Percentiles rank a stretch among this genome's conserved stretches.
Conservation (phyloP, 306 rosid genomes). For the Sechiopsis laciniata region DNA sequence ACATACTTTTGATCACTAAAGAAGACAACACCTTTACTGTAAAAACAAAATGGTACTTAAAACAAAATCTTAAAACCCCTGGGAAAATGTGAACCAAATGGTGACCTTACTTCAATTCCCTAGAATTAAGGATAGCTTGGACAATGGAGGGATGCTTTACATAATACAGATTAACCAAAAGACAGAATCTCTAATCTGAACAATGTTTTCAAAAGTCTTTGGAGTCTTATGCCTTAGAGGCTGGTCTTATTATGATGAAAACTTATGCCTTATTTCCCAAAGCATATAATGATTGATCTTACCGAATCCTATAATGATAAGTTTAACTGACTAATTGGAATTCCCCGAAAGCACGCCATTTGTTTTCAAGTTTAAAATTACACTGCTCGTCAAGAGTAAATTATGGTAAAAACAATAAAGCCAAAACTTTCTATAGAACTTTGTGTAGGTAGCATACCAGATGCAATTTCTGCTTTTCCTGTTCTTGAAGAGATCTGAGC, state of each 20-base stretch:
- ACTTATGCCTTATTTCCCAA: neutral
- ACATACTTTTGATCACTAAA: too few relatives aligned
- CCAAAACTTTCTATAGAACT: neutral
- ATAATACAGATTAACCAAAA: neutral
- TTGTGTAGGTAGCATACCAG: conserved; percentile 43
- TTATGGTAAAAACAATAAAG: neutral
- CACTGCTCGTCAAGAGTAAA: neutral
- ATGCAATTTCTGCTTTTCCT: conserved; percentile 73
- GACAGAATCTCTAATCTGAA: neutral
- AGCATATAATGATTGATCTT: neutral
- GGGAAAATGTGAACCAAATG: neutral
- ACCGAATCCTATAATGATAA: neutral
- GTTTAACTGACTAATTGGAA: neutral
- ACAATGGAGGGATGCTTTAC: neutral
- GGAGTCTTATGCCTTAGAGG: neutral
- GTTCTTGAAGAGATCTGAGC: conserved; percentile 77
- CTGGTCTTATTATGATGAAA: neutral
- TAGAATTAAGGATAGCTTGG: neutral
- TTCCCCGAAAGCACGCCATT: neutral
- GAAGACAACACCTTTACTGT: too few relatives aligned
- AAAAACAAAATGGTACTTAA: too few relatives aligned
- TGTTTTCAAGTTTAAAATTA: neutral
- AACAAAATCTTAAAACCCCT: too few relatives aligned
- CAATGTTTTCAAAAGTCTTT: neutral
- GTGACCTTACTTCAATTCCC: neutral